phyloP scores from a whole-genome alignment of 2,329 filamentous ascomycete genomes.

The Fusarium devonianum region DNA sequence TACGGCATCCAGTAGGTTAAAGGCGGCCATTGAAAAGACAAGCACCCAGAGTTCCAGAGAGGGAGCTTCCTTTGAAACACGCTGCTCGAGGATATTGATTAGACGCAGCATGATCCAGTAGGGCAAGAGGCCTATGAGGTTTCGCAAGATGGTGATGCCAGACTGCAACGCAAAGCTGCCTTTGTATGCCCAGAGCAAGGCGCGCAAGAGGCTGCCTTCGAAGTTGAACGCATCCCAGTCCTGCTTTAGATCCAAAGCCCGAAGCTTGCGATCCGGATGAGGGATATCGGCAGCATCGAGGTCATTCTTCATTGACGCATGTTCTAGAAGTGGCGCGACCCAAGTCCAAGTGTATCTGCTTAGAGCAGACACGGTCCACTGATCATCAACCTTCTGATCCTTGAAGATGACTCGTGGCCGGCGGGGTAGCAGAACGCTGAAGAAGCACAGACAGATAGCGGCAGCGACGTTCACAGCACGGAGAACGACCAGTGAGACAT shows the following conservation, averaged over 20 bases:
- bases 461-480: constrained; percentile 56
- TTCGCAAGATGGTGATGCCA: constrained; percentile 59
- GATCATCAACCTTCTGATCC: constrained; percentile 66
- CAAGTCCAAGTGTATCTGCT: constrained; percentile 72
- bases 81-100: constrained; percentile 68
- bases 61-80: constrained; percentile 54
- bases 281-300: constrained; percentile 70
- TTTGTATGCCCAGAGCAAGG: constrained; percentile 66
- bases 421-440: constrained; percentile 66
- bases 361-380: constrained; percentile 67
- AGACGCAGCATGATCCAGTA: constrained; percentile 74
- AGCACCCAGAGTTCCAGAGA: constrained; percentile 69
- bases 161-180: constrained; percentile 65
- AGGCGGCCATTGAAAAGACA: constrained; percentile 68
- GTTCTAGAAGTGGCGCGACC: constrained; percentile 61
- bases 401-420: constrained; percentile 71
- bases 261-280: constrained; percentile 62
- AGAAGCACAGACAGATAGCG: constrained; percentile 54
- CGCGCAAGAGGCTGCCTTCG: constrained; percentile 64
- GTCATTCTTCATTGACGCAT: constrained; percentile 63
- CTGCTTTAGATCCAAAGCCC: constrained; percentile 57
- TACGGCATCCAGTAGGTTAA: constrained; percentile 62
- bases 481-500: constrained; percentile 52
- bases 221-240: constrained; percentile 59
- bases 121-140: constrained; percentile 71